phyloP scores from a whole-genome alignment of 2,329 filamentous ascomycete species.

The Alternaria dauci region DNA sequence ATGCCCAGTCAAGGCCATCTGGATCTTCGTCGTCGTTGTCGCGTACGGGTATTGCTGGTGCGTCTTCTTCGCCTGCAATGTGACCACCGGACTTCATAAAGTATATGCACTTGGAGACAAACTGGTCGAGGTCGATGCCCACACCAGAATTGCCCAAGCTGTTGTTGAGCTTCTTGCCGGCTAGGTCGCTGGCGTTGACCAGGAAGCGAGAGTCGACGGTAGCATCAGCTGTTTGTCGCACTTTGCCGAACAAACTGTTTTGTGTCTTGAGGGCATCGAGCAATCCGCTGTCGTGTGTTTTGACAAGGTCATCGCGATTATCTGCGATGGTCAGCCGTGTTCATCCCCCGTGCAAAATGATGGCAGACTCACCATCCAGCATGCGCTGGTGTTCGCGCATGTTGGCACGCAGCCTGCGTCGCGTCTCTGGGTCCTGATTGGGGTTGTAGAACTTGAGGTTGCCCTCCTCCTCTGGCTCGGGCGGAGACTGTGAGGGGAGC shows the following conservation, averaged over 20 bases:
- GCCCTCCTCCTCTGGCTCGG: conserved; percentile 21
- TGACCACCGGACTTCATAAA: conserved; percentile 78
- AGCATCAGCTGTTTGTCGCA: conserved; percentile 90
- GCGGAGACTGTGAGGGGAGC: conserved; percentile 1
- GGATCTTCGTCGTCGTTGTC: conserved; percentile 71
- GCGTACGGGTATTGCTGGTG: conserved; percentile 57
- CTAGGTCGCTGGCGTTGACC: conserved; percentile 80
- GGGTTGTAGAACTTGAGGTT: conserved; percentile 71
- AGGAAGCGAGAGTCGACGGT: conserved; percentile 89
- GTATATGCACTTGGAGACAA: conserved; percentile 86
- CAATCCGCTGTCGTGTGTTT: conserved; percentile 66
- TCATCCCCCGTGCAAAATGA: background rate
- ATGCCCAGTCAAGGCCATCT: conserved; percentile 82
- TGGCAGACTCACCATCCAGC: conserved; percentile 58
- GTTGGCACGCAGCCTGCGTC: conserved; percentile 73
- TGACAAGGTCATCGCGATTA: conserved; percentile 74
- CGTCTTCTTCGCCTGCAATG: conserved; percentile 57
- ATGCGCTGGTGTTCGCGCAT: conserved; percentile 72
- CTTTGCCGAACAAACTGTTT: conserved; percentile 70
- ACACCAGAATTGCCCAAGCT: conserved; percentile 76
- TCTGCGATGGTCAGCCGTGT: conserved; percentile 61
- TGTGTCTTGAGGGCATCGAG: conserved; percentile 73
- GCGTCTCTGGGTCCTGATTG: conserved; percentile 78
- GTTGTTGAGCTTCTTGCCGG: conserved; percentile 78
- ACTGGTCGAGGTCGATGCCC: conserved; percentile 88